Evolutionary conservation across 2,329 filamentous ascomycete genomes (phyloP), one percentile per base, ranked within the genome.

Genomic region (Pseudogymnoascus sp.): DNA sequence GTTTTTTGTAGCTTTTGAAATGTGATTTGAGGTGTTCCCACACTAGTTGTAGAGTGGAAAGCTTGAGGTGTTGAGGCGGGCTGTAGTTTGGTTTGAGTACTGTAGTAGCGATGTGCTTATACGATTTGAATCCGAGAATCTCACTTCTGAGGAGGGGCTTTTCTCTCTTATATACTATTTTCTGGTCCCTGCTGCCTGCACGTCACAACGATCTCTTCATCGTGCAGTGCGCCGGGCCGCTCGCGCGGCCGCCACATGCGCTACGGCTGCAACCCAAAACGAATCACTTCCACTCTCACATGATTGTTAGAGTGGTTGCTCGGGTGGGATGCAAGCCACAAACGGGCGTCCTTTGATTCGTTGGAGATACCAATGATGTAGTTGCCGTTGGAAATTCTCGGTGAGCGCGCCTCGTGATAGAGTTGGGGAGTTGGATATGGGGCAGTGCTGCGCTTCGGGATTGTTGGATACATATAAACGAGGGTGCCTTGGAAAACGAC

Each of bases 221-320:
- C 29, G 48, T 55, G 48, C 48, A 55, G 48, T 55, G 48, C 48
- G 48, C 48, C 48, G 48, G 48, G 48, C 48, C 48, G 48, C 29
- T 12, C 48, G 27, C 9, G n/a, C 29, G 29, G 48, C 48, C n/a
- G 4, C 48, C 45, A 55, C 48, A 55, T 55, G 48, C 48, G 48
- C 48, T 29, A 55, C 33, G 48, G 29, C 42, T 29, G n/a, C 27
- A 21, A 33, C 48, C 48, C 15, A 13, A 33, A 33, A 55, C 48
- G 29, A 55, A 55, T 55, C 48, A 55, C 48, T 55, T 27, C 48
- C 48, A 33, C 48, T 33, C 48, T 55, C 48, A 55, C 48, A 55
- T 55, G 29, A 55, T 55, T 55, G n/a, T 6, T 33, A 9, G 18
- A 2, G 4, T 10, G 48, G n/a, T 18, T 18, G 29, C 1, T 8